Conservation (phyloP, 2,329 filamentous ascomycete genomes). For the Aureobasidium sp. region DNA sequence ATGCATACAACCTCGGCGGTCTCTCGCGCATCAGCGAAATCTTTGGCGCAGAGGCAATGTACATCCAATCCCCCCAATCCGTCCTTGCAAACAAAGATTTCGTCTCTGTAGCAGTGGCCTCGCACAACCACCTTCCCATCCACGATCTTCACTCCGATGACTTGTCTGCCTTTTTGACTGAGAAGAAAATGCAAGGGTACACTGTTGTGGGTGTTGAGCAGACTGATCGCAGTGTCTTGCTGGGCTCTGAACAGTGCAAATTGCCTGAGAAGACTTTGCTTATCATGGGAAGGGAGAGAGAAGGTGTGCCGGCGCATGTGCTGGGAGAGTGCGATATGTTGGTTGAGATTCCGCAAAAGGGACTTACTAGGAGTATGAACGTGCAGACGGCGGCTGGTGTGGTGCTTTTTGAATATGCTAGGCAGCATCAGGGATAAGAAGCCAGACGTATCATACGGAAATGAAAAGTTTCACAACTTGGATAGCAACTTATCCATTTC, state of each 20-base stretch:
- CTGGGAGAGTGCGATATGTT: constrained; percentile 44
- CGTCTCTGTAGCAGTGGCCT: constrained; percentile 42
- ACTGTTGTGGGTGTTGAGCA: constrained; percentile 49
- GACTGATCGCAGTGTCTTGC: constrained; percentile 42
- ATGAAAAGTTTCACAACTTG: too few species aligned
- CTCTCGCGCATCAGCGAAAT: constrained; percentile 46
- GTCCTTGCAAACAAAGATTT: constrained; percentile 42
- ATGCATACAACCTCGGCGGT: constrained; percentile 45
- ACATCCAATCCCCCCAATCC: constrained; percentile 35
- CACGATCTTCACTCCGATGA: constrained; percentile 24
- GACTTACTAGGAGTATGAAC: constrained; percentile 48
- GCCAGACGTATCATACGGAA: too few species aligned
- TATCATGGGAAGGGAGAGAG: constrained; percentile 45
- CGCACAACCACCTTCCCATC: constrained; percentile 44
- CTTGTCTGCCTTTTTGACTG: constrained; percentile 31
- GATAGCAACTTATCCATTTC: too few species aligned
- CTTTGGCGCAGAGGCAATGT: constrained; percentile 42
- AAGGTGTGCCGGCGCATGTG: constrained; percentile 43
- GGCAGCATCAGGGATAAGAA: constrained; percentile 27
- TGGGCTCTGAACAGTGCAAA: constrained; percentile 31
- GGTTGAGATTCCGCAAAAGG: constrained; percentile 46
- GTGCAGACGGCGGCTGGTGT: constrained; percentile 48
- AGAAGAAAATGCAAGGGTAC: constrained; percentile 40
- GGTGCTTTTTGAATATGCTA: constrained; percentile 45
- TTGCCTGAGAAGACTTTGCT: constrained; percentile 32